Evolutionary conservation across 2,329 filamentous ascomycete genomes (phyloP).

Genomic region (Aspergillus tamarii): DNA sequence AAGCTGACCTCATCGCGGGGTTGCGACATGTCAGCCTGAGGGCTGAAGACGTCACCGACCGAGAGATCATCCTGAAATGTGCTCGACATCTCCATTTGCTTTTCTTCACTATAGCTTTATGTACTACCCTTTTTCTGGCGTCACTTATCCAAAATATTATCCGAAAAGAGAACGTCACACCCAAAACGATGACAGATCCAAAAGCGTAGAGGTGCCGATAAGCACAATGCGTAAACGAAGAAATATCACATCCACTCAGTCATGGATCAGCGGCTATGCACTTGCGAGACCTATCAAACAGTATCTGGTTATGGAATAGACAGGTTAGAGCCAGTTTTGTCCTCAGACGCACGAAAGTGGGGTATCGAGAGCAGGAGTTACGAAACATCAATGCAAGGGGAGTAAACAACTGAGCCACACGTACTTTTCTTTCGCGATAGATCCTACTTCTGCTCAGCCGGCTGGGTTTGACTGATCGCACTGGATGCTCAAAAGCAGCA

Average conservation of each 20-base stretch:
- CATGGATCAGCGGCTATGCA: conserved; percentile 12
- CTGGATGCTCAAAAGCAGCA: conserved; percentile 22
- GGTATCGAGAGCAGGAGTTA: not conserved
- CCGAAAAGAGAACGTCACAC: not conserved
- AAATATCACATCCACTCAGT: conserved; percentile 18
- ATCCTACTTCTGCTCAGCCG: not conserved
- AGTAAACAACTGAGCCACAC: not conserved
- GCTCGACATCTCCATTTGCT: conserved; percentile 15
- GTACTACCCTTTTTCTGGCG: not conserved
- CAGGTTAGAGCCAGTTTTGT: not conserved
- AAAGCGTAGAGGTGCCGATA: conserved; percentile 3
- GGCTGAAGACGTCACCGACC: conserved; percentile 44
- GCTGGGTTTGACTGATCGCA: not conserved
- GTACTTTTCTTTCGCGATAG: not conserved
- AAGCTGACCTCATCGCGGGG: conserved; percentile 25
- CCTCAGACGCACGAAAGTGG: conserved; percentile 7
- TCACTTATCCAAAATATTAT: conserved; percentile 2
- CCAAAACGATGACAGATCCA: conserved; percentile 8
- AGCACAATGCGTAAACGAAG: conserved; percentile 12
- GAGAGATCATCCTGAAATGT: conserved; percentile 38
- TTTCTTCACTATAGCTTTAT: not conserved
- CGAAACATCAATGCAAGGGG: conserved; percentile 11
- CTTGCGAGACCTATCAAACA: conserved; percentile 2
- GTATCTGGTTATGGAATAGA: conserved; percentile 9
- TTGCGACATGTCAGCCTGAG: conserved; percentile 39